Evolutionary conservation across 768 basidiomycete genomes (phyloP), one percentile per base, ranked within the genome.

Genomic region (Lentinula guzmanii): DNA sequence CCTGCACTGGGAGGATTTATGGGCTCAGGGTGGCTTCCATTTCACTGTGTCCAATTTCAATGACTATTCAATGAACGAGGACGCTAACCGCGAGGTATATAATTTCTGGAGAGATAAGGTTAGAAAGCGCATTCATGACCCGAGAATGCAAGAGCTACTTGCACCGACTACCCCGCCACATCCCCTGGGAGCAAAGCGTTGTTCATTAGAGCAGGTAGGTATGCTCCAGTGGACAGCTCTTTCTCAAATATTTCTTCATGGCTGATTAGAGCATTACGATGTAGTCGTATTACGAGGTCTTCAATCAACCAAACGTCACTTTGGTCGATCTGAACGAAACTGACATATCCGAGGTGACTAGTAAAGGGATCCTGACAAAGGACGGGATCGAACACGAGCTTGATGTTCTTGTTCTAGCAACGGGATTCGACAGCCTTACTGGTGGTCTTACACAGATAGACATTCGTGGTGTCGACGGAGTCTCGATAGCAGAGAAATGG

Each of bases 381-480:
- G 58, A 62, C 54, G 64, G 62, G 3, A 37, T 46, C 10, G 62
- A 64, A 34, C 59, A 61, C 33, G 65, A 64, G 31, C 55, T 68
- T 18, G 65, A 68, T 52, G 59, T 64, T 6, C 42, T 66, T 11
- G 57, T 66, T 5, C 53, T 64, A n/a, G 67, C 67, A 24, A 67
- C 66, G 11, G 66, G 66, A 1, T 67, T 64, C 56, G 65, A 67
- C 51, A 50, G 51, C 8, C 37, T 64, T 11, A 65, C 64, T 34
- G 64, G 62, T 5, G 43, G 57, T 4, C 48, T 65, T 7, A 56
- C 62, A n/a, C 62, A 65, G 31, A 65, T 67, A 35, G 65, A 65
- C 43, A 65, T 67, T 52, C 52, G 50, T 2, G 66, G 66, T 42
- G 54, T 62, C 2, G 63, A 64, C 15, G 66, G 65, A 6, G 42